These are phyloP conservation scores for Agaricus subrufescens DNA, from an alignment of 768 basidiomycete species.

Conservation along the genomic window DNA sequence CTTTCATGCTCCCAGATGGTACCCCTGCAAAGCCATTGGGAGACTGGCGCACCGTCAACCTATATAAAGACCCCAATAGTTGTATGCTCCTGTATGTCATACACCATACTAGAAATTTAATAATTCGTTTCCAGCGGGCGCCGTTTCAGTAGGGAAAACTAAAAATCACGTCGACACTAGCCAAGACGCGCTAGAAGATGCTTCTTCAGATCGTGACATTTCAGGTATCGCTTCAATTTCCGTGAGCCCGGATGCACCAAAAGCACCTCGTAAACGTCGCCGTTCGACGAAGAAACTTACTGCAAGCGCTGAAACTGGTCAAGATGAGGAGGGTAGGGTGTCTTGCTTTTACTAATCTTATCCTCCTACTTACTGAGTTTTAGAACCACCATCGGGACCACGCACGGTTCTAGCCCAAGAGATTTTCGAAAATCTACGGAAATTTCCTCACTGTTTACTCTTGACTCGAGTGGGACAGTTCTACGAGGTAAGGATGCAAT, in stretches of 20 bases:
- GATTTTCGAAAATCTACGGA: slow-evolving; percentile 64
- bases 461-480: slow-evolving; percentile 93
- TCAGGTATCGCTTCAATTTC: too few species aligned
- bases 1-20: slow-evolving; percentile 39
- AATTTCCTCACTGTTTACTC: slow-evolving; percentile 84
- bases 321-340: background rate
- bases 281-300: background rate
- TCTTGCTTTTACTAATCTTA: background rate
- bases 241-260: background rate
- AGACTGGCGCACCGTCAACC: slow-evolving; percentile 31
- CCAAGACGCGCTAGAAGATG: background rate
- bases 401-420: slow-evolving; percentile 57
- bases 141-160: background rate
- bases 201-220: too few species aligned
- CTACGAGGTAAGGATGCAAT: slow-evolving; percentile 66
- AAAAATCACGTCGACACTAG: slow-evolving; percentile 9
- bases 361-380: background rate
- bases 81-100: slow-evolving; percentile 6
- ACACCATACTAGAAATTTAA: background rate
- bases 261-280: background rate
- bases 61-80: slow-evolving; percentile 5
- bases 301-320: background rate
- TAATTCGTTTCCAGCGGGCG: slow-evolving; percentile 4
- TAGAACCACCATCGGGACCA: slow-evolving; percentile 16
- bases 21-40: slow-evolving; percentile 34